Base-by-base conservation (phyloP, 208 protist genomes). In the Histomonas meleagridis region DNA sequence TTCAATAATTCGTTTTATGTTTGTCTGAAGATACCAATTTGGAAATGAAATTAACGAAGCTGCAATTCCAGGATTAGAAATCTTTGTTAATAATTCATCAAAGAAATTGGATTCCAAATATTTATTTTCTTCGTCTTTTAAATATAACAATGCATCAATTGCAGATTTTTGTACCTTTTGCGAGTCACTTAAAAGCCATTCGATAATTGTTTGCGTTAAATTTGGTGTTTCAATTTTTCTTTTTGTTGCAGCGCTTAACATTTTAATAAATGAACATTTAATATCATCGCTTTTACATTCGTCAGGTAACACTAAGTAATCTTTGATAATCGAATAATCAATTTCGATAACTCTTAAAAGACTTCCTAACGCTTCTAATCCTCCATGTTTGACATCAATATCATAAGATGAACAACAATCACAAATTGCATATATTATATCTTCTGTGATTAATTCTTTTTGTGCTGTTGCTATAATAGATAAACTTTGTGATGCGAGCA, bases 201-300 rank as follows among this genome's bases (percentile, higher is more conserved):
- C 23, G 10, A 38, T 32, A 14, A 86, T 32, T 18, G 32, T 26
- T 38, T 86, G 3, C 18, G 76, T 7, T 14, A 55, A 40, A 55
- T 86, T 57, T 55, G 43, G 40, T 9, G 38, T 46, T 57, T 86
- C 46, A 16, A 51, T 16, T 2, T 48, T 46, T 38, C 76, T 9
- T 38, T 86, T 86, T 18, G 46, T 46, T 16, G 76, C 76, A 86
- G 76, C 76, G 0, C 40, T 35, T 10, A 86, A 12, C 76, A 86
- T 86, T 55, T 57, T 86, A 55, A 86, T 86, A 16, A 86, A 86
- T 51, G 76, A 46, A 55, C 76, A 86, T 86, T 49, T 86, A 26
- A 86, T 48, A 26, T 86, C 46, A 38, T 86, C 76, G 28, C 43
- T 86, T 55, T 86, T 40, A 40, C 46, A 86, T 26, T 35, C 46